phyloP scores from a whole-genome alignment of 2,329 filamentous ascomycete species.

The Botryotinia narcissicola region DNA sequence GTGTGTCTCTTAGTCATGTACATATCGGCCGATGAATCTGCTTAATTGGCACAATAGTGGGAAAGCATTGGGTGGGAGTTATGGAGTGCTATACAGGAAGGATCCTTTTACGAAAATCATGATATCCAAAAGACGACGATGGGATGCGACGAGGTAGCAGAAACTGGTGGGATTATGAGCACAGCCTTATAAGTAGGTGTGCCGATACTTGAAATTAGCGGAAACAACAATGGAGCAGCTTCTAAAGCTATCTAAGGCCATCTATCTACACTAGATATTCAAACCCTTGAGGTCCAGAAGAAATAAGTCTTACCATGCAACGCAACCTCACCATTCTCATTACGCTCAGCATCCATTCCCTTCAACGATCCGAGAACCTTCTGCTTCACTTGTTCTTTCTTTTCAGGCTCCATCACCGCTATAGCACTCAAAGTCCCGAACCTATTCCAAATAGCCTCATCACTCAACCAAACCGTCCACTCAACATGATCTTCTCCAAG shows the following conservation, averaged over 20 bases:
- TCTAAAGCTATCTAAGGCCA: conserved; percentile 4
- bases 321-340: conserved; percentile 60
- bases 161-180: neutral
- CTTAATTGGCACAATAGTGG: conserved; percentile 14
- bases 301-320: conserved; percentile 63
- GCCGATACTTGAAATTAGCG: conserved; percentile 41
- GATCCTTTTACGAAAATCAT: conserved; percentile 23
- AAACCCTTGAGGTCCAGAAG: conserved; percentile 56
- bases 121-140: conserved; percentile 23
- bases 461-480: conserved; percentile 57
- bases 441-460: conserved; percentile 62
- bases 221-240: neutral
- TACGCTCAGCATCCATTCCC: conserved; percentile 52
- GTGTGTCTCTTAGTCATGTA: conserved; percentile 36
- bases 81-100: conserved; percentile 20
- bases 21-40: conserved; percentile 37
- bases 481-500: conserved; percentile 54
- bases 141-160: neutral
- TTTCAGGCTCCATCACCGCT: conserved; percentile 52
- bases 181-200: neutral
- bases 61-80: conserved; percentile 21
- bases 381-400: conserved; percentile 48
- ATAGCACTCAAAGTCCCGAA: conserved; percentile 68
- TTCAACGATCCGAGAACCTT: conserved; percentile 55
- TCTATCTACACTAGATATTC: conserved; percentile 20